phyloP scores from a whole-genome alignment of 768 basidiomycete genomes.

The Pleurotus eryngii region DNA sequence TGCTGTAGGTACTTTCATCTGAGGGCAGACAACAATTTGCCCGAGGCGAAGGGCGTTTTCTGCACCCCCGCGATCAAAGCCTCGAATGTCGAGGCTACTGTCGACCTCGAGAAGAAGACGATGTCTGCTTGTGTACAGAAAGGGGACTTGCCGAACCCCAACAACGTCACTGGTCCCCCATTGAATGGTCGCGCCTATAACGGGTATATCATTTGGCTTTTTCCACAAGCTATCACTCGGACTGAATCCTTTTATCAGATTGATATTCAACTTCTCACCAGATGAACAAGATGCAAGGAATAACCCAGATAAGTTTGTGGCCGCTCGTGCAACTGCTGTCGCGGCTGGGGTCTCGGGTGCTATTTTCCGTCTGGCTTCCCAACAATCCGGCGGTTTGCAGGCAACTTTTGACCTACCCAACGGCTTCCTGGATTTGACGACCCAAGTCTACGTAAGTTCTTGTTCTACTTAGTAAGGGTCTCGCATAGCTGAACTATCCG shows the following conservation, averaged over 20 bases:
- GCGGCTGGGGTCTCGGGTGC: slow-evolving; percentile 56
- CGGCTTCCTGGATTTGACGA: slow-evolving; percentile 53
- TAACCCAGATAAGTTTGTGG: slow-evolving; percentile 40
- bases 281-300: slow-evolving; percentile 18
- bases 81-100: slow-evolving; percentile 39
- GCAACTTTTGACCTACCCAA: slow-evolving; percentile 44
- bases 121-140: slow-evolving; percentile 34
- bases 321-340: slow-evolving; percentile 47
- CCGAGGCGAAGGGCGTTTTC: slow-evolving; percentile 50
- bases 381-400: slow-evolving; percentile 36
- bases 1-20: slow-evolving; percentile 37
- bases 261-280: slow-evolving; percentile 32
- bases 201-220: slow-evolving; percentile 37
- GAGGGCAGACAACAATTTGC: slow-evolving; percentile 21
- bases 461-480: neutral
- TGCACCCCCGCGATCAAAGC: slow-evolving; percentile 50
- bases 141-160: slow-evolving; percentile 29
- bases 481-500: neutral
- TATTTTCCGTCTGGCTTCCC: slow-evolving; percentile 50
- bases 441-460: slow-evolving; percentile 45
- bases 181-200: slow-evolving; percentile 52
- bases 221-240: neutral
- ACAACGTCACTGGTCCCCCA: slow-evolving; percentile 50
- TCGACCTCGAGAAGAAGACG: slow-evolving; percentile 39
- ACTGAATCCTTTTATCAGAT: slow-evolving; percentile 22